Base-by-base conservation (phyloP, 768 basidiomycete species). In the Fomitopsis pulvina region DNA sequence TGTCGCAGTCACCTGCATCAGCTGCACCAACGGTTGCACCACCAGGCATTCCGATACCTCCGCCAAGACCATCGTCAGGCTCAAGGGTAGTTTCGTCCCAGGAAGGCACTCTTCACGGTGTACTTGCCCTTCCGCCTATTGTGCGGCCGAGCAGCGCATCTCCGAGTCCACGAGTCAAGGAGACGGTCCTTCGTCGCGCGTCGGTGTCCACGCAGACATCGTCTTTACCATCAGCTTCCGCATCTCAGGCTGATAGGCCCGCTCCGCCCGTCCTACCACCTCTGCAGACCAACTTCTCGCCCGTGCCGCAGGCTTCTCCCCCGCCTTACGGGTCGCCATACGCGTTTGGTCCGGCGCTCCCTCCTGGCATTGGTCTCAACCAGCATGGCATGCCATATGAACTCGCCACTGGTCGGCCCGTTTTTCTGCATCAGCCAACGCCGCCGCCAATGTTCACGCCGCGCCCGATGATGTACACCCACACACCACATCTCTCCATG, bases 381-480 rank as follows among this genome's bases (percentile, higher is more conserved):
- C 78, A 81, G 47, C 82, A 86, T 52, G 89, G 89, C 27, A 74
- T 88, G 69, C 73, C 87, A n/a, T 91, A 83, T 61, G 89, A 92
- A 64, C 62, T 90, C 45, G 81, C 87, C 12, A 90, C 87, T 4
- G 90, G 90, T 34, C 87, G 86, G 32, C 79, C 87, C 10, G 82
- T 92, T 28, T 85, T 84, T 58, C 71, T 91, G 25, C 77, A 81
- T 53, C 67, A 65, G 2, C 56, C 74, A n/a, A 71, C 76, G 11
- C 76, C 80, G 18, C 72, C 75, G 28, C 72, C 75, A 25, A 75
- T 85, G 71, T 85, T 79, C 60, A 81, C 80, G 43, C 81, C 83
- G 45, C 81, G 79, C n/a, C 82, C 85, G 14, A 60, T 81, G 48
- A 73, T 83, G 56, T 79, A 77, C 52, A 68, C 75, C 12, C 77